Base-by-base conservation (phyloP, 148 eudicot species). In the Heliamphora exappendiculata region DNA sequence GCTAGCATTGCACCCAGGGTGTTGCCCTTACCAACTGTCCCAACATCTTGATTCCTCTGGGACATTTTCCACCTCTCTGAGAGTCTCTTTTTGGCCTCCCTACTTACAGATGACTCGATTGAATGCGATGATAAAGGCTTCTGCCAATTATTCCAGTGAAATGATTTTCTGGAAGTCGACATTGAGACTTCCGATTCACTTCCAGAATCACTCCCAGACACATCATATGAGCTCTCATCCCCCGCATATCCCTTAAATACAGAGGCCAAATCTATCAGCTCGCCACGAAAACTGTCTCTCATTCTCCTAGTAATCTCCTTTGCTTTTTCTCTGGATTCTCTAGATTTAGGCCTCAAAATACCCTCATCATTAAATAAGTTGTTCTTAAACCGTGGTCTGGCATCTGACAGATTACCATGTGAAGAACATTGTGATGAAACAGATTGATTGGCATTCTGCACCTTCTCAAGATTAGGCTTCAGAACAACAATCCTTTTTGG, bases 1-100 rank as follows among this genome's bases (percentile, higher is more conserved):
- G 89, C 82, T 78, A 93, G 98, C 98, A 93, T 91, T 76, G 91
- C 96, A 67, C 87, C 91, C 34, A 93, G 78, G 17, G 96, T 91
- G 80, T 87, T 86, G 51, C 91, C 82, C 78, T 83, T 89, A 39
- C 78, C 81, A 63, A 76, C 78, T 33, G 80, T 29, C 63, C 86
- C 86, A 72, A 75, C 62, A 76, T 81, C 86, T 70, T 72, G 67
- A 77, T 84, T 79, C 64, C 78, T 83, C 47, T 87, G 85, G 67
- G 90, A 82, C 84, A 84, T 82, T 72, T 83, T 88, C 98, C 97
- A 94, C 84, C 98, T 86, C 83, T 87, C 90, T 67, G 97, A 92
- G 37, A 94, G 80, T 73, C 92, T 88, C 83, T 86, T 89, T 81
- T 88, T 94, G 24, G 91, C 98, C 84, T 94, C 95, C 80, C 45